phyloP scores from a whole-genome alignment of 768 basidiomycete genomes.

The Leucosporidium scottii region DNA sequence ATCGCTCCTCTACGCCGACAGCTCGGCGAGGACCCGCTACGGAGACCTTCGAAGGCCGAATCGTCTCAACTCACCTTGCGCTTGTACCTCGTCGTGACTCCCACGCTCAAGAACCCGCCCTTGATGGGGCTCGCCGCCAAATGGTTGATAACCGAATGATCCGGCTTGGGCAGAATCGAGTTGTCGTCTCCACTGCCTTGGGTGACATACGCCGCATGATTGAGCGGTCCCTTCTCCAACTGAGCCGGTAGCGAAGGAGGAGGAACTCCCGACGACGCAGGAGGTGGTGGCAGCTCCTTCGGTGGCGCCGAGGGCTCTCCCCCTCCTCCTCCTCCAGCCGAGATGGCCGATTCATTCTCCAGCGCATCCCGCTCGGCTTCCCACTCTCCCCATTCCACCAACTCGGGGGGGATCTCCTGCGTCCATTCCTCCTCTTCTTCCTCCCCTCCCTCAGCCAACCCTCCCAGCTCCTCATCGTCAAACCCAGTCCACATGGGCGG shows the following conservation, averaged over 20 bases:
- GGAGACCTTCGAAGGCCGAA: too few relatives aligned
- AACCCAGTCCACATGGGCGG: not conserved
- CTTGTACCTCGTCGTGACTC: conserved; percentile 80
- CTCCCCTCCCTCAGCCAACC: conserved; percentile 1
- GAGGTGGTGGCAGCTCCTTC: conserved; percentile 1
- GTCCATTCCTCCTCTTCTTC: conserved; percentile 59
- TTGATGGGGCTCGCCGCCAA: conserved; percentile 86
- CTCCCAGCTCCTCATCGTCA: not conserved
- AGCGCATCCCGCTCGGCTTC: conserved; percentile 56
- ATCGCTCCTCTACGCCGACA: not conserved
- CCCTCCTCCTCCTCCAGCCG: not conserved
- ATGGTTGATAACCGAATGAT: conserved; percentile 89
- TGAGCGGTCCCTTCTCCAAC: conserved; percentile 88
- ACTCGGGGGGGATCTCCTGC: conserved; percentile 63
- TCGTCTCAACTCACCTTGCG: conserved; percentile 58
- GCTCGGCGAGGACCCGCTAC: not conserved
- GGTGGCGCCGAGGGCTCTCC: not conserved
- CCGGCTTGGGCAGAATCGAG: conserved; percentile 83
- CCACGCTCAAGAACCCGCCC: conserved; percentile 87
- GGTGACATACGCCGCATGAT: conserved; percentile 44
- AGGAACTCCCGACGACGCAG: conserved; percentile 41
- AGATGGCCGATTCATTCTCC: conserved; percentile 11
- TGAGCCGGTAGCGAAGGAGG: conserved; percentile 84
- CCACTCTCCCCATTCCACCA: conserved; percentile 73
- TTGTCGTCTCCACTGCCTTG: conserved; percentile 59